Conservation (phyloP, 1,139 yeast genomes). For the Wickerhamomyces sp. region DNA sequence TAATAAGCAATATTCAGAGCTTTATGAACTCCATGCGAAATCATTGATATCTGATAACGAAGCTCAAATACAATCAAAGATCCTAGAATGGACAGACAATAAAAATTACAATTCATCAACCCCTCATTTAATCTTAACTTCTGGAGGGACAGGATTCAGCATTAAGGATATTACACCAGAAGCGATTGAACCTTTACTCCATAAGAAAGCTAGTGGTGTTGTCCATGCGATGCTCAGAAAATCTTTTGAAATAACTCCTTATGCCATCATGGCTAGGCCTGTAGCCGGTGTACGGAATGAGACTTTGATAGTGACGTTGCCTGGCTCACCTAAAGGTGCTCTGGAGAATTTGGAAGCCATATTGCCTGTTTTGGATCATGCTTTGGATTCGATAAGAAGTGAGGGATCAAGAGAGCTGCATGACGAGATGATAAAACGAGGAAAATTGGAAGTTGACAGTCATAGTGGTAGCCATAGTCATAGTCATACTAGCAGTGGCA, state of each 20-base stretch:
- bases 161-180: conserved; percentile 43
- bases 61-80: conserved; percentile 25
- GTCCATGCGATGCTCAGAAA: conserved; percentile 39
- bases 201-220: conserved; percentile 41
- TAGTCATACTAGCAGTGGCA: conserved; percentile 4
- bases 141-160: conserved; percentile 50
- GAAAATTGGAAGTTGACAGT: not conserved
- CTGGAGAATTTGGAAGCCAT: conserved; percentile 37
- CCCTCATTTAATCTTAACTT: conserved; percentile 28
- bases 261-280: conserved; percentile 42
- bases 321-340: conserved; percentile 47
- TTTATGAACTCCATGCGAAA: not conserved
- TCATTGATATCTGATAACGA: conserved; percentile 29
- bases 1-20: not conserved
- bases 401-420: conserved; percentile 35
- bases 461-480: conserved; percentile 12
- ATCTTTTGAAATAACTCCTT: conserved; percentile 37
- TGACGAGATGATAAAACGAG: conserved; percentile 3
- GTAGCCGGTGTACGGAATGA: conserved; percentile 37
- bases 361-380: conserved; percentile 35
- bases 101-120: not conserved
- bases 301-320: conserved; percentile 38
- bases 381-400: conserved; percentile 31
- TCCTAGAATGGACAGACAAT: conserved; percentile 23
- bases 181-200: conserved; percentile 36